Conservation (phyloP, 2,329 filamentous ascomycete genomes). For the Aciculosporium take region DNA sequence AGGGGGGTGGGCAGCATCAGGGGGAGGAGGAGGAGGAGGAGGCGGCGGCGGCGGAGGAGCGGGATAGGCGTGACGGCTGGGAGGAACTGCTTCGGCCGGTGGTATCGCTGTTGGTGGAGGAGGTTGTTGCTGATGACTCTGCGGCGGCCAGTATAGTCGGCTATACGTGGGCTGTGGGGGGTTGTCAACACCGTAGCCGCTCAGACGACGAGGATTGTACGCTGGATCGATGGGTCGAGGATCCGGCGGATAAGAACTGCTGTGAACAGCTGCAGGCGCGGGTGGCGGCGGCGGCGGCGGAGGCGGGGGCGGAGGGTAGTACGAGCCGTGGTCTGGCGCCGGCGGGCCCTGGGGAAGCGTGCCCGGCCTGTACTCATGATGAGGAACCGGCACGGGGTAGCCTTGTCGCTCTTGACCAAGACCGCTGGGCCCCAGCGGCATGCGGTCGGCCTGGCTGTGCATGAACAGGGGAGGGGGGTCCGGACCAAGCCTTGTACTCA, state of each 20-base stretch:
- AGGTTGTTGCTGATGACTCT: slow-evolving; percentile 4
- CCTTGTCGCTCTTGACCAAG: slow-evolving; percentile 10
- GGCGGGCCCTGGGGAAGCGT: slow-evolving; percentile 9
- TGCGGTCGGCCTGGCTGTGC: slow-evolving; percentile 9
- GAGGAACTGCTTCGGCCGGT: slow-evolving; percentile 3
- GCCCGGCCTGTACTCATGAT: slow-evolving; percentile 8
- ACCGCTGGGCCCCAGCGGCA: slow-evolving; percentile 12
- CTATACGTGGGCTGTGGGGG: slow-evolving; percentile 12
- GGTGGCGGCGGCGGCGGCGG: slow-evolving; percentile 7
- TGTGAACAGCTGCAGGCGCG: slow-evolving; percentile 7
- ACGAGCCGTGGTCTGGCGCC: slow-evolving; percentile 11
- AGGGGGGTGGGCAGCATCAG: slow-evolving; percentile 11
- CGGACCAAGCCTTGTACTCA: slow-evolving; percentile 13
- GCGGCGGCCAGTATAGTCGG: slow-evolving; percentile 22
- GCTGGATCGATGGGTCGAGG: slow-evolving; percentile 19
- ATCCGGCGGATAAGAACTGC: slow-evolving; percentile 15
- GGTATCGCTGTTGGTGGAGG: not conserved
- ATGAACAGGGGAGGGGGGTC: slow-evolving; percentile 13
- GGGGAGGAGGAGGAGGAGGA: slow-evolving; percentile 14
- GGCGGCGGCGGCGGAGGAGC: slow-evolving; percentile 12
- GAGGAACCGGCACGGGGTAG: slow-evolving; percentile 4
- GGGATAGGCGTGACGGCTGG: slow-evolving; percentile 12
- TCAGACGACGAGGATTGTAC: slow-evolving; percentile 18
- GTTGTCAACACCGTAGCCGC: slow-evolving; percentile 17
- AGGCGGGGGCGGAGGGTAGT: slow-evolving; percentile 13